Conservation (phyloP, 257 asterid species). For the Solanum gandarillasii region DNA sequence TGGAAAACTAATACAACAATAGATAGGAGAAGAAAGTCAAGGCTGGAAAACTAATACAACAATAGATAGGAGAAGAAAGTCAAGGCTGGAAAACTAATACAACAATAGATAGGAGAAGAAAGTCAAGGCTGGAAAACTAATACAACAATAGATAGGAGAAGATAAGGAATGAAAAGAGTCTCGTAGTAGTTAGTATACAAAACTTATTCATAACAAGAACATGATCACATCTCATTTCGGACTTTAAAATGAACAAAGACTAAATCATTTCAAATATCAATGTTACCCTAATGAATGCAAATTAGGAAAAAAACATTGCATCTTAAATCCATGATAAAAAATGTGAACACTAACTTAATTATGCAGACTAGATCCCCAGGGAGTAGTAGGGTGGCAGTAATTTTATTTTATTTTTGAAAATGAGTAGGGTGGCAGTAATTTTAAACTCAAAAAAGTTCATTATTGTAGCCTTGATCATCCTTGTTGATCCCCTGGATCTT, state of each 20-base stretch:
- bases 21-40: background rate
- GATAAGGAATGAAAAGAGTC: background rate
- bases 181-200: background rate
- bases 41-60: background rate
- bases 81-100: background rate
- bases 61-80: background rate
- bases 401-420: too few relatives aligned
- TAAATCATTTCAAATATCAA: background rate
- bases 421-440: background rate
- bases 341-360: background rate
- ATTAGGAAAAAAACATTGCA: background rate
- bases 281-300: background rate
- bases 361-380: background rate
- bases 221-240: background rate
- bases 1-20: background rate
- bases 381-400: too few relatives aligned
- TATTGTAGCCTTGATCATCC: background rate
- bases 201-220: background rate
- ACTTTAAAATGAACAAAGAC: background rate
- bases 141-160: background rate
- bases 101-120: background rate
- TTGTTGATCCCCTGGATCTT: background rate
- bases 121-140: background rate
- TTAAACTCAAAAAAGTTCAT: background rate
- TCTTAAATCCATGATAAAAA: background rate